phyloP scores from a whole-genome alignment of 1,284 basidiomycete species.

The Spongispora temasekensis region DNA sequence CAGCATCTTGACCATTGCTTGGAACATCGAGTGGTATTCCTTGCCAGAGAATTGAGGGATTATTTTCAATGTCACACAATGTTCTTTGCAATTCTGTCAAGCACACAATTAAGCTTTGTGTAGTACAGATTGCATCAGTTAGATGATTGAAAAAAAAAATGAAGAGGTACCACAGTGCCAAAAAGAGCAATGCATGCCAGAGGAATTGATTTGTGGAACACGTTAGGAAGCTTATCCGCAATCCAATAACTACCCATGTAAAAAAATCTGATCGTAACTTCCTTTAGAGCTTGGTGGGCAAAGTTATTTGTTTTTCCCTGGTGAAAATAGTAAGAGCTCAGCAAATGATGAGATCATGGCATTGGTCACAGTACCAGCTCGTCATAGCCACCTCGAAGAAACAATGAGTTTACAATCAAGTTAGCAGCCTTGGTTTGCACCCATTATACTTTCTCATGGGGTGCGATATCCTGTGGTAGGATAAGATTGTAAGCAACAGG shows the following conservation, averaged over 20 bases:
- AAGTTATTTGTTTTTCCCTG: neutral
- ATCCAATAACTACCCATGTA: neutral
- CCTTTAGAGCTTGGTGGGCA: neutral
- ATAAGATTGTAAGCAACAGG: neutral
- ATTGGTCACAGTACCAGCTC: neutral
- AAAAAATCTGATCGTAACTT: neutral
- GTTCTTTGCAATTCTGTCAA: neutral
- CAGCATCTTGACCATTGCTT: neutral
- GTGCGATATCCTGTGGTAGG: neutral
- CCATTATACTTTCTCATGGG: neutral
- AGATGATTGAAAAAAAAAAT: neutral
- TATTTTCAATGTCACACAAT: neutral
- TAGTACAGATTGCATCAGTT: neutral
- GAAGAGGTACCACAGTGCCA: neutral
- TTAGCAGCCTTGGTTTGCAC: neutral
- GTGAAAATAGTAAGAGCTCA: neutral
- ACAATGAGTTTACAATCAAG: neutral
- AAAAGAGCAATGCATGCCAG: neutral
- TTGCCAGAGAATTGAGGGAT: neutral
- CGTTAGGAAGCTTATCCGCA: neutral
- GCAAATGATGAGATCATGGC: neutral
- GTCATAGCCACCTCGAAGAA: neutral
- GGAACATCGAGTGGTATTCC: neutral
- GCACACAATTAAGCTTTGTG: neutral
- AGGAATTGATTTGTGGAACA: neutral